Evolutionary conservation across 164 flowering plant genomes (phyloP).

Genomic region (Macadamia integrifolia): DNA sequence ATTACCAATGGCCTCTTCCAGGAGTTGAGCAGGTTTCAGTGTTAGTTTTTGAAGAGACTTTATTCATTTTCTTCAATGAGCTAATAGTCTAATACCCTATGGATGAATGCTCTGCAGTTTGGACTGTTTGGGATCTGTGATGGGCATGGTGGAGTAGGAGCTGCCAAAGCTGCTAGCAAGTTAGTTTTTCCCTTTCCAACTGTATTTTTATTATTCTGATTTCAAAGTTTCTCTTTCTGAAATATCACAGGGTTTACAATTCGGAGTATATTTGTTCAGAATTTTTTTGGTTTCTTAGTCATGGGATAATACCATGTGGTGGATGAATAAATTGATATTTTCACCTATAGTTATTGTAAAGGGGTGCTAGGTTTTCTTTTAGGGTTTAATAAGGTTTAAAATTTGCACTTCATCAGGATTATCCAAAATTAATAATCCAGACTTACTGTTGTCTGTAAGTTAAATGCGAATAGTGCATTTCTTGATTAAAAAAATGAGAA

Average conservation of each 20-base stretch:
- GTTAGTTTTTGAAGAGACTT: conserved; percentile 1
- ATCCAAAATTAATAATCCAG: no score
- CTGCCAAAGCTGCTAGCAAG: conserved; percentile 89
- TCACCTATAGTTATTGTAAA: background rate
- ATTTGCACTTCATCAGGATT: no score
- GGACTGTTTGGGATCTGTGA: conserved; percentile 94
- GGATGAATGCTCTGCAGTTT: conserved; percentile 50
- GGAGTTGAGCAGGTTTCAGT: conserved; percentile 66
- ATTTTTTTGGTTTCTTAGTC: background rate
- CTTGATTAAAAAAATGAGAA: no score
- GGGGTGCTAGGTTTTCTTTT: background rate
- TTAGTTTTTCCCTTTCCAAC: conserved; percentile 28
- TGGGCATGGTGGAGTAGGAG: conserved; percentile 95
- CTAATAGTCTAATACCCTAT: conserved; percentile 6
- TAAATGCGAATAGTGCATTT: no score
- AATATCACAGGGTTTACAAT: background rate
- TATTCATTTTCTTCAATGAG: background rate
- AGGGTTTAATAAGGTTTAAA: no score
- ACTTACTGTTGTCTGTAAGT: background rate
- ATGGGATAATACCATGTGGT: background rate
- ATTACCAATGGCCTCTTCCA: conserved; percentile 85
- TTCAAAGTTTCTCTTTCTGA: background rate
- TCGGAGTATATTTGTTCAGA: background rate
- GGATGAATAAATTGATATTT: conserved; percentile 1
- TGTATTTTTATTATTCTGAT: conserved; percentile 2